Conservation (phyloP, 192 early-diverging fungal genomes). For the Lobulomyces angularis region DNA sequence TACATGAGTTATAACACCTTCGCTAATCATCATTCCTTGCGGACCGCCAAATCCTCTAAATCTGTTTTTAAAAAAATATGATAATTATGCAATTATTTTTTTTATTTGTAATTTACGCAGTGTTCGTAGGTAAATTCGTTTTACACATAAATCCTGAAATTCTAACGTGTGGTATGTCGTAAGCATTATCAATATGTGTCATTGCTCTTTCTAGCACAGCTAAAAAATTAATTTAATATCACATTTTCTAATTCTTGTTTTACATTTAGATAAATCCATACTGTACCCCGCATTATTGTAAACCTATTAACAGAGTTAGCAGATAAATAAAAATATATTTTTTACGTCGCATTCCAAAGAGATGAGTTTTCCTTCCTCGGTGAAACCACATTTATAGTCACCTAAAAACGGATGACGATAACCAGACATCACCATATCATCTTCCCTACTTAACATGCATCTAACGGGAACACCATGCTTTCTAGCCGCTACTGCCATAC, state of each 20-base stretch:
- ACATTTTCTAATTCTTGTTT: conserved; percentile 20
- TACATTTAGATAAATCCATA: conserved; percentile 18
- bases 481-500: conserved; percentile 55
- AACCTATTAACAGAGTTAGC: too few relatives aligned
- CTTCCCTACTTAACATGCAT: conserved; percentile 68
- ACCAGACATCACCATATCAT: conserved; percentile 65
- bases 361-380: conserved; percentile 48
- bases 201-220: conserved; percentile 64
- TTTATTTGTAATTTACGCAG: conserved; percentile 29
- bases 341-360: conserved; percentile 38
- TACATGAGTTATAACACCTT: conserved; percentile 65
- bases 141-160: conserved; percentile 59
- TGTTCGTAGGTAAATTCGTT: conserved; percentile 76
- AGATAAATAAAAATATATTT: neutral
- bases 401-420: conserved; percentile 70
- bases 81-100: neutral
- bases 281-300: conserved; percentile 29
- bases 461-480: conserved; percentile 56
- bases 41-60: conserved; percentile 79
- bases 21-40: conserved; percentile 71
- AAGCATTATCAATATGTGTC: conserved; percentile 67
- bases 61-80: neutral
- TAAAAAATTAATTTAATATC: conserved; percentile 52
- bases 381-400: conserved; percentile 64
- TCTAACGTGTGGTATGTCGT: conserved; percentile 57